Conservation (phyloP, 1,139 yeast species). For the Geotrichum citri-aurantii region DNA sequence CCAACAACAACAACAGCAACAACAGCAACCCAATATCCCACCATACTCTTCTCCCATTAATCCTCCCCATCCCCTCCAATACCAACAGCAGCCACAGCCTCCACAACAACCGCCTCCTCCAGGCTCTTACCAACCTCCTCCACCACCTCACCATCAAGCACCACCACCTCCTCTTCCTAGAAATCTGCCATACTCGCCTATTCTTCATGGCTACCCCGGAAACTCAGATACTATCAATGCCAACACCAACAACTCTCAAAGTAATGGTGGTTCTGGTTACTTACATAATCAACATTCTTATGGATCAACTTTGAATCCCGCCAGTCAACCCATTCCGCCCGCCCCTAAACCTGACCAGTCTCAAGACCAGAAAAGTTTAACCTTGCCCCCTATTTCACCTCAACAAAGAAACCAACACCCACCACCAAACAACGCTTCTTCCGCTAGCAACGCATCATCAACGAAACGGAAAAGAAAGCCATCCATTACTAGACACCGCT, state of each 20-base stretch:
- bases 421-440: neutral
- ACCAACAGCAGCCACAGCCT: slow-evolving; percentile 2
- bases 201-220: slow-evolving; percentile 1
- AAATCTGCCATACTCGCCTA: slow-evolving; percentile 1
- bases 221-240: neutral
- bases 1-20: slow-evolving; percentile 7
- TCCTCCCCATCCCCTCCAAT: neutral
- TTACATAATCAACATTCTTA: neutral
- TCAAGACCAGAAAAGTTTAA: slow-evolving; percentile 4
- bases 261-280: neutral
- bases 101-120: neutral
- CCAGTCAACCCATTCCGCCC: slow-evolving; percentile 10
- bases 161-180: neutral
- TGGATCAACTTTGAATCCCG: neutral
- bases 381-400: slow-evolving; percentile 11
- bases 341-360: slow-evolving; percentile 8
- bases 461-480: slow-evolving; percentile 15
- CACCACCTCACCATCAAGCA: neutral
- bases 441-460: slow-evolving; percentile 11
- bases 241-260: neutral
- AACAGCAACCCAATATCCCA: slow-evolving; percentile 1
- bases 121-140: neutral
- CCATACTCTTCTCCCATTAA: slow-evolving; percentile 2
- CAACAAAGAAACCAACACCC: slow-evolving; percentile 4
- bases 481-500: slow-evolving; percentile 18